Evolutionary conservation across 345 rosid genomes (phyloP).

Genomic region (Camelina sativa): DNA sequence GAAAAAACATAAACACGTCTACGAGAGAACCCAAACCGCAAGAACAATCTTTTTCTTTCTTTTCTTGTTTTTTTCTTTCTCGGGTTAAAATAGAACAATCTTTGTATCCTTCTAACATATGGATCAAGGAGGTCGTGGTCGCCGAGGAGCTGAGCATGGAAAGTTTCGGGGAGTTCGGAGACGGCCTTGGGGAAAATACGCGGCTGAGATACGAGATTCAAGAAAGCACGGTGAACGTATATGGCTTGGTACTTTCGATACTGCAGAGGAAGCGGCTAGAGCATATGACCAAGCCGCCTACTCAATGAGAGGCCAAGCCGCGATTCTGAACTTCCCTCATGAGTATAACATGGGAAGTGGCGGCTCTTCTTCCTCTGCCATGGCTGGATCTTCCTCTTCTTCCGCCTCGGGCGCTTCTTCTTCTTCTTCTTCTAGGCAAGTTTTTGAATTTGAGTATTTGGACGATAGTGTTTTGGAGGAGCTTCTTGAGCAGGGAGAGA

Average conservation of each 20-base stretch:
- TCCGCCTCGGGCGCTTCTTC: conserved; percentile 42
- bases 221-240: conserved; percentile 74
- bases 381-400: conserved; percentile 37
- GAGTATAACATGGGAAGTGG: conserved; percentile 62
- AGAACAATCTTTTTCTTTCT: conserved; percentile 22
- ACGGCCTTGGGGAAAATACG: conserved; percentile 94
- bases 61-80: no score
- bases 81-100: background rate
- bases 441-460: conserved; percentile 76
- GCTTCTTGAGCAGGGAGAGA: conserved; percentile 71
- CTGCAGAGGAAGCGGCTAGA: conserved; percentile 90
- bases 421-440: conserved; percentile 59
- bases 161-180: conserved; percentile 76
- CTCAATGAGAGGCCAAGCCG: conserved; percentile 81
- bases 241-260: conserved; percentile 89
- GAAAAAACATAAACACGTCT: conserved; percentile 30
- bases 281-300: conserved; percentile 89
- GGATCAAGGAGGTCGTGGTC: conserved; percentile 43
- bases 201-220: conserved; percentile 90
- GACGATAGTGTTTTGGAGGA: conserved; percentile 83
- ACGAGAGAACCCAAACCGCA: background rate
- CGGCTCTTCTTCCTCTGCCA: conserved; percentile 14
- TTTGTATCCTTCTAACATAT: background rate
- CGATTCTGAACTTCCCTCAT: conserved; percentile 74
- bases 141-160: conserved; percentile 39